Evolutionary conservation across 257 asterid genomes (phyloP).

Genomic region (Nicotiana paniculata): DNA sequence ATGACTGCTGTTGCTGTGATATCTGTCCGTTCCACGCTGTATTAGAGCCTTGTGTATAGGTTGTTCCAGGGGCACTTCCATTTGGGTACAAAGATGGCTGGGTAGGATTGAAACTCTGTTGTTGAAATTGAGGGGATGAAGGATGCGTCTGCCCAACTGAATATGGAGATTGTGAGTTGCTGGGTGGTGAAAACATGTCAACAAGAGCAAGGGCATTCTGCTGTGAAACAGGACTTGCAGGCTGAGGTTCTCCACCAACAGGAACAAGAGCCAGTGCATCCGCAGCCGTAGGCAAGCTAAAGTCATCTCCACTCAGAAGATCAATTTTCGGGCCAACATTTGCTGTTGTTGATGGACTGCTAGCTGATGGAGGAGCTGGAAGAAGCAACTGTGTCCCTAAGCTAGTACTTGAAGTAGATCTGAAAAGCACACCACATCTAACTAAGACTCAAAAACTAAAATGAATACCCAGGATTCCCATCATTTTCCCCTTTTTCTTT

Average conservation of each 20-base stretch:
- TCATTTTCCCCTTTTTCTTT: neutral
- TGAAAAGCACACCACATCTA: constrained; percentile 22
- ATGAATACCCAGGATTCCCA: neutral
- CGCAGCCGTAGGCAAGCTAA: constrained; percentile 48
- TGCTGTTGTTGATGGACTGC: constrained; percentile 37
- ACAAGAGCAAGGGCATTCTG: constrained; percentile 90
- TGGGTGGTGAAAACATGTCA: constrained; percentile 68
- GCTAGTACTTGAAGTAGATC: constrained; percentile 57
- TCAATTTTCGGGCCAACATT: constrained; percentile 59
- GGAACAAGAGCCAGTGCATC: constrained; percentile 76
- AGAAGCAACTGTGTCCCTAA: constrained; percentile 49
- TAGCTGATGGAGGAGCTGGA: constrained; percentile 56
- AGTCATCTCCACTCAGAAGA: constrained; percentile 97
- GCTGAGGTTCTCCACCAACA: constrained; percentile 67
- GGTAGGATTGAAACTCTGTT: constrained; percentile 35
- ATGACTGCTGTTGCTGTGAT: constrained; percentile 63
- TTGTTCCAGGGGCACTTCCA: constrained; percentile 45
- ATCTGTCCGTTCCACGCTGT: constrained; percentile 58
- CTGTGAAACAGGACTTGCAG: constrained; percentile 59
- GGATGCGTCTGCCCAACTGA: constrained; percentile 52
- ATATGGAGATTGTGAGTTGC: constrained; percentile 29
- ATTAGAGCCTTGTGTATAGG: constrained; percentile 46
- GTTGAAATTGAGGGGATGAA: constrained; percentile 56
- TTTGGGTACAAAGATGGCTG: constrained; percentile 47
- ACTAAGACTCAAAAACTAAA: neutral